Percentiles rank a stretch among this genome's conserved stretches.
Conservation (phyloP, 2,329 filamentous ascomycete species). For the Cladosporium sphaerospermum region DNA sequence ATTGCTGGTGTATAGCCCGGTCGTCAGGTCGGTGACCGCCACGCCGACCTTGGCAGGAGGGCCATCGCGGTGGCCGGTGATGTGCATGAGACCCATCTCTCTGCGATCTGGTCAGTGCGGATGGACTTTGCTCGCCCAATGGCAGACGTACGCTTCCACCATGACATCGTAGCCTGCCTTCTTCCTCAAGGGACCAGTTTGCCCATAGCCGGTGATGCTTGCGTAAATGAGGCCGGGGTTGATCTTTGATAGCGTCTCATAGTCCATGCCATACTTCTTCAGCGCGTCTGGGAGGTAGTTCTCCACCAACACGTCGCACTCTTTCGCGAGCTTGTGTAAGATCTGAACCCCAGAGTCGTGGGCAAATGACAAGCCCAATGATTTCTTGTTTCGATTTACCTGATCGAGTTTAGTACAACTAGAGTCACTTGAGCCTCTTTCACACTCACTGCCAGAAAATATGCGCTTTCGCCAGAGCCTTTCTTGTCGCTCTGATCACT, state of each 20-base stretch:
- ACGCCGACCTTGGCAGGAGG: constrained; percentile 96
- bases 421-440: not conserved
- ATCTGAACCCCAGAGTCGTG: constrained; percentile 77
- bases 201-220: constrained; percentile 94
- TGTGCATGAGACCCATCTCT: constrained; percentile 97
- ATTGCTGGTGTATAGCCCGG: constrained; percentile 90
- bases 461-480: constrained; percentile 85
- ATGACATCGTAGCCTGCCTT: constrained; percentile 97
- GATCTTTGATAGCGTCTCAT: constrained; percentile 68
- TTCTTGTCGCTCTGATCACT: constrained; percentile 41
- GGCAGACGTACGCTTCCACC: constrained; percentile 67
- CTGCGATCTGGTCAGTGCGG: constrained; percentile 23
- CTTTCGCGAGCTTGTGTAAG: constrained; percentile 73
- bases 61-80: constrained; percentile 81
- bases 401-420: constrained; percentile 32
- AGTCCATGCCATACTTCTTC: constrained; percentile 88
- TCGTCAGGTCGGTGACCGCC: constrained; percentile 92
- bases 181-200: constrained; percentile 82
- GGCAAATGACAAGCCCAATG: constrained; percentile 83
- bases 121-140: not conserved
- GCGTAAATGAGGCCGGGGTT: constrained; percentile 89
- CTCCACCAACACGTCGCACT: constrained; percentile 90
- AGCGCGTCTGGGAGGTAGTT: constrained; percentile 90
- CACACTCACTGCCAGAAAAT: constrained; percentile 72
- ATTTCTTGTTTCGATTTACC: constrained; percentile 98